Percentiles rank a stretch among this genome's conserved stretches.
Evolutionary conservation across 352 stramenopile species (phyloP).

Genomic region (Pythium phragmiticola): DNA sequence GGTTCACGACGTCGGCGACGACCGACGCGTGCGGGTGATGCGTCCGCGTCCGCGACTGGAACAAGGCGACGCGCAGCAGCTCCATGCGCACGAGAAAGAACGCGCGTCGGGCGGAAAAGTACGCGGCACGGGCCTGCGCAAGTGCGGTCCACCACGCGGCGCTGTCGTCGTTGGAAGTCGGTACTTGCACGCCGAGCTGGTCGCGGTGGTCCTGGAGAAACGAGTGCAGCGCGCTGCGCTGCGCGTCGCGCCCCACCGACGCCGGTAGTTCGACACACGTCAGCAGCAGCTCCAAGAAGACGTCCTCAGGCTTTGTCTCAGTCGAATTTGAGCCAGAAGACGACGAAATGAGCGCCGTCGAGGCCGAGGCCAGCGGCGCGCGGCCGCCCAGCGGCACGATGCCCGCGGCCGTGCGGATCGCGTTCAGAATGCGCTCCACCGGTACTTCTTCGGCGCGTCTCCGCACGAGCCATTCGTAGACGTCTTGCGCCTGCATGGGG

Average conservation of each 20-base stretch:
- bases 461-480: constrained; percentile 45
- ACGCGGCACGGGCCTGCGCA: constrained; percentile 28
- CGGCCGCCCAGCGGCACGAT: constrained; percentile 52
- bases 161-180: constrained; percentile 19
- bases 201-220: constrained; percentile 6
- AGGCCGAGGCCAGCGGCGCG: constrained; percentile 24
- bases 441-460: constrained; percentile 32
- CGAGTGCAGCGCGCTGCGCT: constrained; percentile 17
- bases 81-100: constrained; percentile 63
- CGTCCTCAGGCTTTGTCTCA: constrained; percentile 6
- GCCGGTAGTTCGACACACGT: constrained; percentile 26
- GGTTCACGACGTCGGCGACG: constrained; percentile 40
- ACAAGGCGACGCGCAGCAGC: constrained; percentile 42
- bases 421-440: constrained; percentile 31
- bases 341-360: constrained; percentile 19
- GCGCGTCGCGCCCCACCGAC: constrained; percentile 9
- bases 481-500: constrained; percentile 22
- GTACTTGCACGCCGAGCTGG: background rate
- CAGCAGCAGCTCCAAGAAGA: constrained; percentile 24
- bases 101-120: constrained; percentile 39
- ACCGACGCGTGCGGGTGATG: constrained; percentile 33
- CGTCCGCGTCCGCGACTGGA: constrained; percentile 16
- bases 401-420: constrained; percentile 47
- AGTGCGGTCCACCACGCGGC: constrained; percentile 28
- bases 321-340: background rate